Percentiles rank a stretch among this genome's conserved stretches.
Evolutionary conservation across 2,329 filamentous ascomycete species (phyloP).

Genomic region (Curvularia sp.): DNA sequence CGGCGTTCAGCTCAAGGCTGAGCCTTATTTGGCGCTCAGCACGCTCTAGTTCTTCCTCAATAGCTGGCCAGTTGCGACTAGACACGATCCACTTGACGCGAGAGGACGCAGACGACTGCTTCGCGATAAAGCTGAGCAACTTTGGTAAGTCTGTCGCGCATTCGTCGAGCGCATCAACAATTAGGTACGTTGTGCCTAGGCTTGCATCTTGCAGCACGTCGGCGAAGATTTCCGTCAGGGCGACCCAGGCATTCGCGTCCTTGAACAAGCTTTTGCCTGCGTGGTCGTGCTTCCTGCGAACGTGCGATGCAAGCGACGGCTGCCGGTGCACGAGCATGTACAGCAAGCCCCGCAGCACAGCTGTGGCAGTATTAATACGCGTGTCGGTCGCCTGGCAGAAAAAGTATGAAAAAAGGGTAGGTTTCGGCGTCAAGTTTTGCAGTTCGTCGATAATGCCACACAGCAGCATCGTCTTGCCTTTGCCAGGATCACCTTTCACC

Average conservation of each 20-base stretch:
- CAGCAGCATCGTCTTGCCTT: constrained; percentile 2
- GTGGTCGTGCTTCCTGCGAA: constrained; percentile 37
- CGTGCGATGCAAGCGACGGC: constrained; percentile 33
- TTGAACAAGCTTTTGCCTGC: constrained; percentile 28
- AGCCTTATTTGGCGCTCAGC: constrained; percentile 34
- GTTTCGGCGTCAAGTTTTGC: not conserved
- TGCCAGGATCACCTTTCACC: too few species aligned
- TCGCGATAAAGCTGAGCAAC: not conserved
- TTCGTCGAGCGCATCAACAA: constrained; percentile 26
- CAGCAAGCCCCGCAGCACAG: constrained; percentile 56
- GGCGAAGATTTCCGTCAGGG: constrained; percentile 46
- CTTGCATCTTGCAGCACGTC: constrained; percentile 52
- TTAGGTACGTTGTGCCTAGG: constrained; percentile 10
- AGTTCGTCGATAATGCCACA: constrained; percentile 1
- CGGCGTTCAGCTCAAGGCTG: constrained; percentile 47
- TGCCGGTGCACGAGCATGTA: constrained; percentile 51
- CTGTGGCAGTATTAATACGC: constrained; percentile 53
- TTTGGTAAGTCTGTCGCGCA: constrained; percentile 6
- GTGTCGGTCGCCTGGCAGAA: constrained; percentile 42
- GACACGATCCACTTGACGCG: constrained; percentile 27
- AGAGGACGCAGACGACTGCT: constrained; percentile 12
- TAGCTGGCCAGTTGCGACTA: constrained; percentile 30
- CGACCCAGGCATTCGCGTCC: constrained; percentile 43
- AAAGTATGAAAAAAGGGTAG: constrained; percentile 37
- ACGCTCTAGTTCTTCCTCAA: constrained; percentile 46